Evolutionary conservation across 768 basidiomycete species (phyloP), one percentile per base, ranked within the genome.

Genomic region (Termitomyces sp.): DNA sequence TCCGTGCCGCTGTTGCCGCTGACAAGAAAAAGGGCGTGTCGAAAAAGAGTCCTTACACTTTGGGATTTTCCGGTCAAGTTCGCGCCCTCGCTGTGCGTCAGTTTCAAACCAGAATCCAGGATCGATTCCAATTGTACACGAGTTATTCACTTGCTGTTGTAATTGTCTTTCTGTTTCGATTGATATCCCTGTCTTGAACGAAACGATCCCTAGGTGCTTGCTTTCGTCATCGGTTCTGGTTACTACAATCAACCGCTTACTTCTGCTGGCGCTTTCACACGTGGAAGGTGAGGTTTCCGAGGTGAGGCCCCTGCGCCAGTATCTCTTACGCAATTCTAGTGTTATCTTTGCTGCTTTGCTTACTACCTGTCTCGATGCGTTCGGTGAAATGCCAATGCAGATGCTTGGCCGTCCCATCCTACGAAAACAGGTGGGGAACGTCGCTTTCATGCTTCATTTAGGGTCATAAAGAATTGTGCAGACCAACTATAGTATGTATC

Each of bases 211-310:
- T 53, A 83, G 82, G 64, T 73, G 37, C 68, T 86, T 28, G 78
- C 84, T n/a, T 64, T 90, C 45, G 78, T 90, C 41, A 75, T 89
- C 61, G 92, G 92, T 35, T 84, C 79, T 8, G 82, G 86, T 8
- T 96, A 83, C 74, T 83, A 85, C 64, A 82, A 87, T 47, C 79
- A 88, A 48, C 89, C 91, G 1, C 64, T 78, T 14, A 86, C 88
- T 0, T 82, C 93, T 6, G 78, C 80, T 41, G 94, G 94, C 32
- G 90, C 87, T 0, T 97, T 97, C 72, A 93, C 92, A 25, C 83
- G 93, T 59, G 91, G 91, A 45, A 79, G 89, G 75, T 76, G 56
- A 44, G 69, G 37, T 12, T 3, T 2, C 23, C 41, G 14, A 34
- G 8, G 17, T 27, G 34, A 12, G 34, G 34, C 6, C 7, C 30